Conservation (phyloP, 495 filamentous ascomycete genomes). For the Glonium stellatum region DNA sequence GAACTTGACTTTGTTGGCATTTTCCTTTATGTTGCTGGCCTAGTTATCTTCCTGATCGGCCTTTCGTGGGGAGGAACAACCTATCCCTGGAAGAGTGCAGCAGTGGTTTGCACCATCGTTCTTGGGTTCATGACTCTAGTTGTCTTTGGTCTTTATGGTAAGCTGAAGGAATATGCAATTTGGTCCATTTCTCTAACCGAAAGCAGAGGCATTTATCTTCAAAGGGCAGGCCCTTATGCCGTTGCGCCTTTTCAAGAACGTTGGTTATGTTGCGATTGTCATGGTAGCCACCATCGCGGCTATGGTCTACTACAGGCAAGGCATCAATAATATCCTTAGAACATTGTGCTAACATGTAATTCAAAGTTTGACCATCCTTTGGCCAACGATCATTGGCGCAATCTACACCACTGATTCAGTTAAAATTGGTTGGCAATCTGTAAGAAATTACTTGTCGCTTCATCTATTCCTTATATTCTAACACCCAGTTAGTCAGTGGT, state of each 20-base stretch:
- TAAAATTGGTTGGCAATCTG: slow-evolving; percentile 24
- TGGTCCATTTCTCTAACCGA: slow-evolving; percentile 1
- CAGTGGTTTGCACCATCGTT: slow-evolving; percentile 42
- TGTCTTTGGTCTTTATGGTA: slow-evolving; percentile 40
- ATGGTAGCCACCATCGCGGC: slow-evolving; percentile 28
- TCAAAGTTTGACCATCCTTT: slow-evolving; percentile 23
- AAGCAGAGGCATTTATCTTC: slow-evolving; percentile 25
- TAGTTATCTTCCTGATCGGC: slow-evolving; percentile 35
- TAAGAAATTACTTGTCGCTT: not conserved
- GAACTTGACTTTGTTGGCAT: slow-evolving; percentile 37
- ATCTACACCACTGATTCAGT: slow-evolving; percentile 28
- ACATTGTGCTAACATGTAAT: no score
- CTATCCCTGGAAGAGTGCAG: slow-evolving; percentile 46
- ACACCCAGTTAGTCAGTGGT: no score
- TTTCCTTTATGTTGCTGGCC: slow-evolving; percentile 31
- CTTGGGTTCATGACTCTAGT: slow-evolving; percentile 41
- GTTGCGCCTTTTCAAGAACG: slow-evolving; percentile 33
- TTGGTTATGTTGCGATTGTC: slow-evolving; percentile 30
- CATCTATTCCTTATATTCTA: no score
- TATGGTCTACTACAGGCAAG: slow-evolving; percentile 35
- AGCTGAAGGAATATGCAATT: not conserved
- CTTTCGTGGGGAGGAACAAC: slow-evolving; percentile 42
- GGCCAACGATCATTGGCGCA: slow-evolving; percentile 28
- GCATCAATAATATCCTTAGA: not conserved
- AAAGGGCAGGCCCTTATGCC: slow-evolving; percentile 33